Conservation (phyloP, 306 rosid species). For the Quercus glauca region DNA sequence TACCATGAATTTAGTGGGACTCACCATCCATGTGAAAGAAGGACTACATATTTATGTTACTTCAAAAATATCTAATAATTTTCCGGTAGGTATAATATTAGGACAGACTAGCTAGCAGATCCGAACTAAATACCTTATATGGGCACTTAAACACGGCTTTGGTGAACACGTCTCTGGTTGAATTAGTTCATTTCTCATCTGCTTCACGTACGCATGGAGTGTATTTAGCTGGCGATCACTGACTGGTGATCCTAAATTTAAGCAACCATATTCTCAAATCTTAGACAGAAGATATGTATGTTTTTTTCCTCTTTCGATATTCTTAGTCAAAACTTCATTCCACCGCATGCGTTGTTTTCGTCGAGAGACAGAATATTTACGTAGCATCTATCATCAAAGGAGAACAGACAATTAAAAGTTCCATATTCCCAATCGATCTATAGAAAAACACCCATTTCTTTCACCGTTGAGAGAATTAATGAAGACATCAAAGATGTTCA, state of each 20-base stretch:
- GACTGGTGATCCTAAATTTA: conserved; percentile 51
- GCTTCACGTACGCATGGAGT: neutral
- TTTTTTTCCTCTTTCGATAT: neutral
- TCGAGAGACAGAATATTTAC: neutral
- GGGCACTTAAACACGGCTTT: neutral
- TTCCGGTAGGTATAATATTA: neutral
- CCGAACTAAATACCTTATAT: neutral
- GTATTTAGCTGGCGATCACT: neutral
- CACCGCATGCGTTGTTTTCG: conserved; percentile 7
- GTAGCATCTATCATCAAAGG: neutral
- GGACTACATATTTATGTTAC: rapidly evolving
- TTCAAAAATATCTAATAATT: rapidly evolving
- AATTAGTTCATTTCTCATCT: neutral
- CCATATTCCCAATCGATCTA: neutral
- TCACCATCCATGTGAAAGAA: rapidly evolving
- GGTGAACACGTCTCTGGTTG: neutral
- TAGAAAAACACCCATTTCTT: neutral
- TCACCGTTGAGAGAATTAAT: neutral
- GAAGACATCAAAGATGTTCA: conserved; percentile 20
- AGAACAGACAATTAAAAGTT: neutral
- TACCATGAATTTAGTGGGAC: too few species aligned
- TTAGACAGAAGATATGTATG: neutral
- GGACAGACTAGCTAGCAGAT: neutral
- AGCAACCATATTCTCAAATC: conserved; percentile 49
- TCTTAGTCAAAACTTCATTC: conserved; percentile 21